These are phyloP conservation scores for Panaeolus cyanescens DNA, from an alignment of 768 basidiomycete species.

Conservation along the genomic window DNA sequence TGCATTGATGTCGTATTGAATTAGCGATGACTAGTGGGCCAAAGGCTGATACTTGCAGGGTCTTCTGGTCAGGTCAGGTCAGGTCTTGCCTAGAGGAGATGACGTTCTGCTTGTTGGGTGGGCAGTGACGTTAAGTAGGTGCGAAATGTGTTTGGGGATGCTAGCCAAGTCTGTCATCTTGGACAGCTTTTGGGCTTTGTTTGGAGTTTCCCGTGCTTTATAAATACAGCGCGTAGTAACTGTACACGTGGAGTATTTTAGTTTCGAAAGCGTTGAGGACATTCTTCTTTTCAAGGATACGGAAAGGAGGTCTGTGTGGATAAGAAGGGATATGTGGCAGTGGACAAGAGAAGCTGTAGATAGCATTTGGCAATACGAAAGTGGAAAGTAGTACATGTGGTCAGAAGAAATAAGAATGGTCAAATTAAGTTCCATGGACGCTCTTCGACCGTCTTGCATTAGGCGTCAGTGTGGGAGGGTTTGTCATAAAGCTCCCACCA, in stretches of 20 bases:
- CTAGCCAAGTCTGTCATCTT: not conserved
- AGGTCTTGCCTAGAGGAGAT: not conserved
- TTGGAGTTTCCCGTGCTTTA: not conserved
- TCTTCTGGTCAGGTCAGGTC: not conserved
- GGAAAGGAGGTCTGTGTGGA: conserved; percentile 23
- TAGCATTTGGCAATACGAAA: not conserved
- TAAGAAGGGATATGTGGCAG: not conserved
- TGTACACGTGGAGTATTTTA: not conserved
- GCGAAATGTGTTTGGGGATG: too few species aligned
- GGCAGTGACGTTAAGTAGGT: too few species aligned
- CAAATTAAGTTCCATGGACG: conserved; percentile 2
- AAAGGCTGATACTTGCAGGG: not conserved
- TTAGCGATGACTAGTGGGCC: too few species aligned
- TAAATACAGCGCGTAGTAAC: not conserved
- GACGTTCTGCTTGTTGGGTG: too few species aligned
- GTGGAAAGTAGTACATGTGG: not conserved
- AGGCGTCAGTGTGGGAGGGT: conserved; percentile 5
- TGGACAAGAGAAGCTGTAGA: conserved; percentile 9
- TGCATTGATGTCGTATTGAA: not conserved
- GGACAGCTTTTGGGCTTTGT: not conserved
- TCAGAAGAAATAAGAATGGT: conserved; percentile 6
- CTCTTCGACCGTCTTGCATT: conserved; percentile 1
- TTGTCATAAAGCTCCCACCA: conserved; percentile 11
- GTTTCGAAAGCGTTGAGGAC: not conserved
- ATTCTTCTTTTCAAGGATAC: conserved; percentile 3